Percentiles rank a stretch among this genome's conserved stretches.
Conservation (phyloP, 2,329 filamentous ascomycete genomes). For the Hymenoscyphus linearis region DNA sequence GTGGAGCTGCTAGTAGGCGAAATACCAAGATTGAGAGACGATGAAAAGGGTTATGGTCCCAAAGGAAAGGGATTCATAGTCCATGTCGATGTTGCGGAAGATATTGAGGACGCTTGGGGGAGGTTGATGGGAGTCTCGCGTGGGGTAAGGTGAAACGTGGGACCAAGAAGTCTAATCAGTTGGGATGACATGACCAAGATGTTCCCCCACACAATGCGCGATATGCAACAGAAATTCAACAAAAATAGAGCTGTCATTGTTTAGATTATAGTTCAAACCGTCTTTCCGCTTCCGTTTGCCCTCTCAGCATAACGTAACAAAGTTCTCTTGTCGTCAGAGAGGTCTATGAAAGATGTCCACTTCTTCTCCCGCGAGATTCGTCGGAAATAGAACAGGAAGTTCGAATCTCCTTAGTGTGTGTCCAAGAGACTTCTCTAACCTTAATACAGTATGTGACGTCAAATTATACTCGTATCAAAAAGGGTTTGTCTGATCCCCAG, state of each 20-base stretch:
- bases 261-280: neutral
- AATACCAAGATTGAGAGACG: constrained; percentile 39
- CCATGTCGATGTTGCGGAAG: constrained; percentile 38
- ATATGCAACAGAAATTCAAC: neutral
- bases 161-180: neutral
- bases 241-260: neutral
- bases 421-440: no score
- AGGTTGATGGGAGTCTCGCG: neutral
- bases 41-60: constrained; percentile 40
- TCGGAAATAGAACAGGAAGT: neutral
- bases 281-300: neutral
- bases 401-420: no score
- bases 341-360: no score
- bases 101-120: constrained; percentile 10
- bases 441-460: no score
- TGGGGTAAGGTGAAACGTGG: neutral
- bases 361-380: neutral
- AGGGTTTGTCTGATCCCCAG: no score
- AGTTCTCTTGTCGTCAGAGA: neutral
- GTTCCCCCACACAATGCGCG: neutral
- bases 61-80: constrained; percentile 38
- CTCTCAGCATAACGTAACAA: neutral
- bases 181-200: neutral
- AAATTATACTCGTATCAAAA: no score
- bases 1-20: constrained; percentile 39